Conservation (phyloP, 306 rosid genomes). For the Herpetospermum pedunculosum region DNA sequence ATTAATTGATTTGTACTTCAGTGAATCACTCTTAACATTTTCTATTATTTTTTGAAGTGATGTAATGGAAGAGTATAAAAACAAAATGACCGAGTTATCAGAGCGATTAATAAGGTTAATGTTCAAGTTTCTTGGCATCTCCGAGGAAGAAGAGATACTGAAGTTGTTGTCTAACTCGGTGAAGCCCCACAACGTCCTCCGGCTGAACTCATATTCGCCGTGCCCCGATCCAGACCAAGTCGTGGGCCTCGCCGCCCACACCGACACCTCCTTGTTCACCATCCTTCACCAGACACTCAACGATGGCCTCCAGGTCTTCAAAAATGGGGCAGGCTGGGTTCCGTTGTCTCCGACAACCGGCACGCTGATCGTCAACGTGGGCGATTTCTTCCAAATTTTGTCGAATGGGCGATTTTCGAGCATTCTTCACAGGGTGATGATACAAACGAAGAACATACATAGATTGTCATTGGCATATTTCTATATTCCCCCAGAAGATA, state of each 20-base stretch:
- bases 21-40: no score
- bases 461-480: constrained; percentile 23
- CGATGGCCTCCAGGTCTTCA: constrained; percentile 23
- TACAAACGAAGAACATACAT: constrained; percentile 15
- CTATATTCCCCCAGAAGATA: constrained; percentile 25
- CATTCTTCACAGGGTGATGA: constrained; percentile 34
- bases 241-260: no score
- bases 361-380: constrained; percentile 34
- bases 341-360: constrained; percentile 20
- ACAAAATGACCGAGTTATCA: no score
- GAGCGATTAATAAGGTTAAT: no score
- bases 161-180: no score
- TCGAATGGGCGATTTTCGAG: constrained; percentile 30
- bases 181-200: no score
- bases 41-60: constrained; percentile 22
- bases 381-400: constrained; percentile 34
- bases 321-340: constrained; percentile 24
- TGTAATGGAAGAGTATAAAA: no score
- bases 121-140: no score
- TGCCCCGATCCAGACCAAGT: no score
- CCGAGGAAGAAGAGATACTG: no score
- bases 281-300: constrained; percentile 17
- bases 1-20: no score
- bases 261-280: constrained; percentile 39
- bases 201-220: no score